Evolutionary conservation across 2,329 filamentous ascomycete species (phyloP).

Genomic region (Penicillium nordicum): DNA sequence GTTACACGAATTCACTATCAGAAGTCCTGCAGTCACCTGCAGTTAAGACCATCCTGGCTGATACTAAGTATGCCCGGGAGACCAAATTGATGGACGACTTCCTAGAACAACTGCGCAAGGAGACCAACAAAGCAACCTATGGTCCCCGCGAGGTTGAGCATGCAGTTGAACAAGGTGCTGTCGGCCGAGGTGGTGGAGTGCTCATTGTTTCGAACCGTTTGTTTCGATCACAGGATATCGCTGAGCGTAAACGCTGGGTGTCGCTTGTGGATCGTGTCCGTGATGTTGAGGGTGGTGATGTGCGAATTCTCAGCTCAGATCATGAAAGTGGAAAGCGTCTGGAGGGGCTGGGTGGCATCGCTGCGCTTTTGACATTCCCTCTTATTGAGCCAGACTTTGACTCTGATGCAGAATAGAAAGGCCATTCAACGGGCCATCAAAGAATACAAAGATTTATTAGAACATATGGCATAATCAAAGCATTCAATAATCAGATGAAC

Average conservation of each 20-base stretch:
- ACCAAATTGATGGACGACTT: conserved; percentile 82
- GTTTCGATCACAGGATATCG: conserved; percentile 78
- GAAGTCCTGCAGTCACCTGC: conserved; percentile 81
- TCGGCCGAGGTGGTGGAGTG: conserved; percentile 79
- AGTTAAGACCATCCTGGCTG: conserved; percentile 71
- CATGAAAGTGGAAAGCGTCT: conserved; percentile 89
- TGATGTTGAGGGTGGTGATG: conserved; percentile 75
- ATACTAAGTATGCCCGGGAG: conserved; percentile 85
- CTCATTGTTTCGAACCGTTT: conserved; percentile 82
- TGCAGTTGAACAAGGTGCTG: conserved; percentile 81
- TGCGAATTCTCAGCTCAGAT: conserved; percentile 82
- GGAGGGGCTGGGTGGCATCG: conserved; percentile 80
- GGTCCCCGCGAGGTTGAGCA: conserved; percentile 76
- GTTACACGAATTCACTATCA: conserved; percentile 80
- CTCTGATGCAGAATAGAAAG: conserved; percentile 45
- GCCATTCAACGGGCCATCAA: not conserved
- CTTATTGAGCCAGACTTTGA: conserved; percentile 76
- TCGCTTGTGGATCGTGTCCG: conserved; percentile 82
- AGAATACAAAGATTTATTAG: not conserved
- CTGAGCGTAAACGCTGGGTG: conserved; percentile 75
- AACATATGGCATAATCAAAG: not conserved
- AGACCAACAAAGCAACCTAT: conserved; percentile 89
- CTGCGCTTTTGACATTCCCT: conserved; percentile 86
- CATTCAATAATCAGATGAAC: not conserved
- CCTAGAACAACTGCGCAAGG: conserved; percentile 69